Evolutionary conservation across 2,329 filamentous ascomycete species (phyloP), one percentile per base, ranked within the genome.

Genomic region (Raffaelea arxii): DNA sequence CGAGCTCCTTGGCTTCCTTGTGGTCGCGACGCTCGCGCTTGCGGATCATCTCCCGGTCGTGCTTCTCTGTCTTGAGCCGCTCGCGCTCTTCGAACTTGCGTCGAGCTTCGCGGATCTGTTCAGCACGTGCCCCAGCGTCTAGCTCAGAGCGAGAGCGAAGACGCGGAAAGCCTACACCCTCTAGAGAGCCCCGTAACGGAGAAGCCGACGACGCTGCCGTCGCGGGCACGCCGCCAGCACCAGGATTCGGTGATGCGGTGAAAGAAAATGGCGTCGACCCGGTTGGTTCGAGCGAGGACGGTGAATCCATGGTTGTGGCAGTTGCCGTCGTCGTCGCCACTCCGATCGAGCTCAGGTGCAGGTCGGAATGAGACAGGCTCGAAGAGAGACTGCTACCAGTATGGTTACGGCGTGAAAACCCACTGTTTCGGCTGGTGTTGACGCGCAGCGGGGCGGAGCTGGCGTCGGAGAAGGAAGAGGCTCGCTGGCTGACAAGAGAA

Each of bases 71-170:
- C 62, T 82, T 82, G 45, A 65, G 65, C 16, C 68, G 68, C 59
- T 83, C 77, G 57, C 75, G 77, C 57, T 78, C 74, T 56, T 80
- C 71, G 51, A 82, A 82, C 56, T 76, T 78, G 54, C 75, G 75
- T 45, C 79, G 77, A 4, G 77, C 78, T 55, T 75, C 72, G 39
- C 75, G 71, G 27, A 83, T 74, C 37, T 77, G 74, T 50, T 80
- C 76, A 43, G 71, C 65, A 24, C 75, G 74, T 1, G 68, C 67
- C 12, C 65, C 68, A 6, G 73, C 70, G 56, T 80, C 75, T 16
- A 80, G 41, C 52, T 82, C 78, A 36, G 77, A 79, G 50, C 75
- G 74, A 42, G 74, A 75, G 51, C 79, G 76, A 5, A 81, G 62
- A 43, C 78, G 77, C 4, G 62, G 62, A 53, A 81, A 80, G 22